These are phyloP conservation scores for Bruguiera gymnorhiza DNA, from an alignment of 345 rosid genomes.

Conservation along the genomic window DNA sequence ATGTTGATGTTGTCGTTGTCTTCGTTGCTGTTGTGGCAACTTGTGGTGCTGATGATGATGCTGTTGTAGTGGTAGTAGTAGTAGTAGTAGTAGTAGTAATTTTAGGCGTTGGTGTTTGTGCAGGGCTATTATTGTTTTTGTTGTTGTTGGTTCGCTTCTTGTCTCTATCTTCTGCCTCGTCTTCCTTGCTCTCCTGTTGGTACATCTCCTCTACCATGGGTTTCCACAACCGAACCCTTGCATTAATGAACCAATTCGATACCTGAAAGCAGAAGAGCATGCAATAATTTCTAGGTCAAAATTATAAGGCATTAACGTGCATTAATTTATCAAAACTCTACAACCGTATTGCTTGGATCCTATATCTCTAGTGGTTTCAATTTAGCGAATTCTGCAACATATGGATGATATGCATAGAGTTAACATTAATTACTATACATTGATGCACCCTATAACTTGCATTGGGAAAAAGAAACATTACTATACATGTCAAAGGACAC, in stretches of 20 bases:
- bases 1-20: slow-evolving; percentile 4
- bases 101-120: slow-evolving; percentile 39
- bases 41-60: slow-evolving; percentile 22
- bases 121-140: slow-evolving; percentile 23
- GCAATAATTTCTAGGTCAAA: not conserved
- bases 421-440: not conserved
- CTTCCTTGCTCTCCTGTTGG: slow-evolving; percentile 76
- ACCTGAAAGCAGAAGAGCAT: slow-evolving; percentile 39
- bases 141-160: slow-evolving; percentile 27
- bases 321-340: not conserved
- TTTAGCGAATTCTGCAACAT: not conserved
- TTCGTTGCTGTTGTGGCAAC: not conserved
- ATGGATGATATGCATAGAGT: not conserved
- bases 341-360: too few species aligned
- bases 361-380: not conserved
- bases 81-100: not conserved
- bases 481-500: too few species aligned
- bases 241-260: slow-evolving; percentile 99
- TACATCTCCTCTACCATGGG: slow-evolving; percentile 99
- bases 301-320: not conserved
- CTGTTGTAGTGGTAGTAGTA: slow-evolving; percentile 21
- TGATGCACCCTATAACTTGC: too few species aligned
- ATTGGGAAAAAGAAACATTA: too few species aligned
- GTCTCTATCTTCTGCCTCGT: slow-evolving; percentile 37
- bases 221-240: slow-evolving; percentile 98